Evolutionary conservation across 2,329 filamentous ascomycete species (phyloP).

Genomic region (Leptodontidium sp.): DNA sequence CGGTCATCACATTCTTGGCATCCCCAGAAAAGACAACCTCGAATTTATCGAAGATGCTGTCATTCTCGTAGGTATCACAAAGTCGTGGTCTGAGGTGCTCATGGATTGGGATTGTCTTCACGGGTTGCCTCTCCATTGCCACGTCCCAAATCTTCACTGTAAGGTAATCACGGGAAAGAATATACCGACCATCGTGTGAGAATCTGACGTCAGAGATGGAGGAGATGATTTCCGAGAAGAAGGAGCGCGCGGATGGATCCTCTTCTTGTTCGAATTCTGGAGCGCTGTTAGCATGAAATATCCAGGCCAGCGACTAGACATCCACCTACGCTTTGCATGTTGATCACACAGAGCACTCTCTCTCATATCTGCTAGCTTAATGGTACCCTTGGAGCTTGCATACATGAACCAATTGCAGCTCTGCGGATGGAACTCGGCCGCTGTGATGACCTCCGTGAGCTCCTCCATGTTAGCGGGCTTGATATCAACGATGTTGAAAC

Average conservation of each 20-base stretch:
- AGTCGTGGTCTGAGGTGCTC: slow-evolving; percentile 93
- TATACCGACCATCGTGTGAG: slow-evolving; percentile 95
- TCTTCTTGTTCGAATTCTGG: slow-evolving; percentile 98
- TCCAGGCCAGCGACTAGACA: background rate
- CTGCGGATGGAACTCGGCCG: slow-evolving; percentile 93
- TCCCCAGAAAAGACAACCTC: slow-evolving; percentile 99
- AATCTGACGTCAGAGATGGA: slow-evolving; percentile 99
- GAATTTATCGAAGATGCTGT: slow-evolving; percentile 99
- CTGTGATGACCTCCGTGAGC: slow-evolving; percentile 97
- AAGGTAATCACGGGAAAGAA: slow-evolving; percentile 95
- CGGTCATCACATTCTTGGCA: slow-evolving; percentile 99
- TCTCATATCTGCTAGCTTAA: slow-evolving; percentile 98
- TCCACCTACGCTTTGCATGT: slow-evolving; percentile 83
- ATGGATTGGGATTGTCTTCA: slow-evolving; percentile 99
- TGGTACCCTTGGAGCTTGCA: slow-evolving; percentile 97
- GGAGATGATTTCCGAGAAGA: slow-evolving; percentile 99
- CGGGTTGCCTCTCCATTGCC: slow-evolving; percentile 96
- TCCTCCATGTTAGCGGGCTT: slow-evolving; percentile 99
- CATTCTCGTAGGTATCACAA: slow-evolving; percentile 99
- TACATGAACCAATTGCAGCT: slow-evolving; percentile 99
- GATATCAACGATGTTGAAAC: slow-evolving; percentile 99
- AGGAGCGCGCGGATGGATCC: slow-evolving; percentile 93
- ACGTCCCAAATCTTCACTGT: slow-evolving; percentile 99
- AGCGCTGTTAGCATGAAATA: slow-evolving; percentile 29
- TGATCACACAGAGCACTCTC: slow-evolving; percentile 96